Evolutionary conservation across 2,329 filamentous ascomycete genomes (phyloP).

Genomic region (Alternaria arbusti): DNA sequence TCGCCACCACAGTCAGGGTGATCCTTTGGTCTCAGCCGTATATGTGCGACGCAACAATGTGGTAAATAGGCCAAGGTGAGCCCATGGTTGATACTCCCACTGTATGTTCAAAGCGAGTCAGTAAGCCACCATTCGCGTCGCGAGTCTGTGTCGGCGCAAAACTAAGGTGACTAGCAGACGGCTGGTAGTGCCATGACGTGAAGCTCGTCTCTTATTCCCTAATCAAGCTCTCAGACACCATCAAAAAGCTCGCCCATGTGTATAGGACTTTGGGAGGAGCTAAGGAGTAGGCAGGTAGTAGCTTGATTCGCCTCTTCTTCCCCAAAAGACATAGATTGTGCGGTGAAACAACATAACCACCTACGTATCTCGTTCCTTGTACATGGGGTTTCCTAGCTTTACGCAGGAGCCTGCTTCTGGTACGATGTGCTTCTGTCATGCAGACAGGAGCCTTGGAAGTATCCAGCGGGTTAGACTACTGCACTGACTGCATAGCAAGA

Average conservation of each 20-base stretch:
- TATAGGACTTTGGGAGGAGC: not conserved
- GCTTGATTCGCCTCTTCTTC: not conserved
- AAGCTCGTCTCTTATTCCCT: not conserved
- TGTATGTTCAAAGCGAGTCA: not conserved
- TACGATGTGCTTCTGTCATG: not conserved
- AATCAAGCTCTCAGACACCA: not conserved
- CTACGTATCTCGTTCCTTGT: not conserved
- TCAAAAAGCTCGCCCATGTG: not conserved
- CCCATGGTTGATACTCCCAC: not conserved
- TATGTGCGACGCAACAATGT: conserved; percentile 4
- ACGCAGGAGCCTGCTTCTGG: not conserved
- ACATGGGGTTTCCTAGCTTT: not conserved
- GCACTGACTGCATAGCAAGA: not conserved
- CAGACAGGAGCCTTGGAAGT: not conserved
- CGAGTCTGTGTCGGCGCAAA: not conserved
- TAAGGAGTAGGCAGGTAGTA: not conserved
- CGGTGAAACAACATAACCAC: not conserved
- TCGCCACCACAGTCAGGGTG: conserved; percentile 9
- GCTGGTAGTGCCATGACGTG: not conserved
- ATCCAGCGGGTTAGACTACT: not conserved
- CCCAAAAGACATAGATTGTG: not conserved
- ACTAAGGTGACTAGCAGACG: not conserved
- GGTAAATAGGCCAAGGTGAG: conserved; percentile 5
- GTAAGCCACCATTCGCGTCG: not conserved
- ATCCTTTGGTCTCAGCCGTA: conserved; percentile 8